Base-by-base conservation (phyloP, 768 basidiomycete genomes). In the Lentinula lateritia region DNA sequence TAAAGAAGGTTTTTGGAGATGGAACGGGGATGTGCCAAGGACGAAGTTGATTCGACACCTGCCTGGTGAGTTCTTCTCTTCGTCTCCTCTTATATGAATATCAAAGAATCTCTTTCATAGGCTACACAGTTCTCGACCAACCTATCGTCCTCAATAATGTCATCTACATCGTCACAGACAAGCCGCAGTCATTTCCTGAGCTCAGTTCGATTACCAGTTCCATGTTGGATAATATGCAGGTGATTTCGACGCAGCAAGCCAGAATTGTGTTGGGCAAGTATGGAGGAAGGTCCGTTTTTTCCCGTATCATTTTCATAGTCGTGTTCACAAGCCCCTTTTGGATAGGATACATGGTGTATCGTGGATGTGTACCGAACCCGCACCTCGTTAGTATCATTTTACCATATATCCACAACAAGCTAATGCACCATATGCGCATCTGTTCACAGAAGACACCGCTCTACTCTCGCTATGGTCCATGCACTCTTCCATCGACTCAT, bases 81-180 rank as follows among this genome's bases (percentile, higher is more conserved):
- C 34, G 6, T 5, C n/a, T 2, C 38, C 35, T 20, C 3, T 48
- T 7, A 16, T 45, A 10, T 61, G 23, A 35, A 36, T 39, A 28
- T 20, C 23, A 9, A n/a, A 43, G 5, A 43, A 6, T n/a, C 16
- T 6, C 20, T 48, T 18, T 48, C 45, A 39, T 65, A 95, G 94
- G 94, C 3, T 92, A 87, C 74, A 93, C 90, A 0, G 83, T 94
- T 48, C 76, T 95, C 60, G 91, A 95, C 67, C 89, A 92, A 63
- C 79, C 92, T n/a, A 83, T 89, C 67, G 73, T 90, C n/a, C 76
- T 82, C 66, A 86, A 89, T 65, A 86, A 86, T 9, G 84, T 85
- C 2, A 80, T 92, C 63, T 92, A 85, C 71, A 71, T 95, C 62
- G 86, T 95, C 39, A 83, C 87, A 4, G 87, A 93, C 69, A 77